These are phyloP conservation scores for Coprinellus aureogranulatus DNA, from an alignment of 768 basidiomycete species.

Conservation along the genomic window DNA sequence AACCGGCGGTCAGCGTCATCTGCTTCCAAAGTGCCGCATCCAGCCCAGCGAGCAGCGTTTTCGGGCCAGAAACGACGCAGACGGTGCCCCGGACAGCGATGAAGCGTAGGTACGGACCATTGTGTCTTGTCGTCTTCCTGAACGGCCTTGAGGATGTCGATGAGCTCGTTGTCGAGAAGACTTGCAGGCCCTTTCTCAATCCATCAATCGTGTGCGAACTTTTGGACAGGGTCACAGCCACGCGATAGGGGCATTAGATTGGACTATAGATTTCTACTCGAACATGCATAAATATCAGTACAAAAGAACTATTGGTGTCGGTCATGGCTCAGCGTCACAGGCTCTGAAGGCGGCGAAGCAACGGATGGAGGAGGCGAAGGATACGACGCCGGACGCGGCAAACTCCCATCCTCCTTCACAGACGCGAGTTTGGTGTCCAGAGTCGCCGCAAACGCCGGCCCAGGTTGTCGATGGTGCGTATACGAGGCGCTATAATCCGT, in stretches of 20 bases:
- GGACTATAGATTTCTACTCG: not conserved
- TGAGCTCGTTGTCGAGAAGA: slow-evolving; percentile 14
- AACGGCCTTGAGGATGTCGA: slow-evolving; percentile 45
- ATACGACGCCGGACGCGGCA: slow-evolving; percentile 40
- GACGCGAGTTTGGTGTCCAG: slow-evolving; percentile 17
- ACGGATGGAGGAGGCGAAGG: slow-evolving; percentile 47
- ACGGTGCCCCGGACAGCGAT: slow-evolving; percentile 18
- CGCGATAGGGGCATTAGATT: not conserved
- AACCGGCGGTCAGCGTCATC: slow-evolving; percentile 37
- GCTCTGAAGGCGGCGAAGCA: slow-evolving; percentile 32
- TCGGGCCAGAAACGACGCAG: slow-evolving; percentile 6
- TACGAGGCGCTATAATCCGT: slow-evolving; percentile 1
- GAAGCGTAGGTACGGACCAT: slow-evolving; percentile 43
- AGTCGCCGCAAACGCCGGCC: slow-evolving; percentile 9
- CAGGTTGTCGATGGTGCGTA: slow-evolving; percentile 8
- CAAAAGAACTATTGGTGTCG: not conserved
- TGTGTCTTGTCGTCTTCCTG: slow-evolving; percentile 40
- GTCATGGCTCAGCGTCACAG: slow-evolving; percentile 19
- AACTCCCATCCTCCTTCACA: slow-evolving; percentile 16
- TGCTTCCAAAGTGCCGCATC: slow-evolving; percentile 33
- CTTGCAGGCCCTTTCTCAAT: no score
- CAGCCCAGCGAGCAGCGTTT: slow-evolving; percentile 29
- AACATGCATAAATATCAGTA: not conserved
- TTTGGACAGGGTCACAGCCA: no score
- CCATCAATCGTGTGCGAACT: no score